These are phyloP conservation scores for Periglandula ipomoeae DNA, from an alignment of 2,329 filamentous ascomycete species.

Conservation along the genomic window DNA sequence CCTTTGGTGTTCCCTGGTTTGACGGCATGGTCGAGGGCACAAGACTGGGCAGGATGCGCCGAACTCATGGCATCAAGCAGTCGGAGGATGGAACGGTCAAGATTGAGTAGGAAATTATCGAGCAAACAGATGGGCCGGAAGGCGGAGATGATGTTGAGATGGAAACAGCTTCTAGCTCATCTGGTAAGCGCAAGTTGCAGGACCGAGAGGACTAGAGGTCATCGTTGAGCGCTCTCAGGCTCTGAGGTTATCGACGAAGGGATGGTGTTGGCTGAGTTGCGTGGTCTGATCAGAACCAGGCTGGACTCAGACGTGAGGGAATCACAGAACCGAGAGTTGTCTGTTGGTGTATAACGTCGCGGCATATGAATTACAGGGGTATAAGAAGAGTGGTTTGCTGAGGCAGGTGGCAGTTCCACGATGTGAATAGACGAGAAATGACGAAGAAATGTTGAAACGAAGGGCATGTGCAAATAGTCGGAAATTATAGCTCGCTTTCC, in stretches of 20 bases:
- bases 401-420: not conserved
- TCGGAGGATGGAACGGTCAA: slow-evolving; percentile 55
- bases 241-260: not conserved
- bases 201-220: slow-evolving; percentile 25
- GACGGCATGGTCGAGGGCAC: slow-evolving; percentile 73
- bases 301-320: not conserved
- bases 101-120: slow-evolving; percentile 77
- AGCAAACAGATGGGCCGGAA: slow-evolving; percentile 47
- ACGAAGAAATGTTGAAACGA: not conserved
- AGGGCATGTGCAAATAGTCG: not conserved
- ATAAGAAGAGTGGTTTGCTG: not conserved
- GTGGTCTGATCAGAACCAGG: not conserved
- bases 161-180: slow-evolving; percentile 20
- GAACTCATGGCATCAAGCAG: slow-evolving; percentile 42
- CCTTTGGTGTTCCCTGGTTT: slow-evolving; percentile 77
- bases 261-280: not conserved
- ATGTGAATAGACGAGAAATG: not conserved
- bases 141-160: slow-evolving; percentile 27
- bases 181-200: slow-evolving; percentile 44
- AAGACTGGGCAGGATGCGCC: slow-evolving; percentile 57
- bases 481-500: not conserved
- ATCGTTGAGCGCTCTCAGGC: not conserved
- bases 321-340: not conserved
- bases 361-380: not conserved
- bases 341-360: not conserved